Evolutionary conservation across 345 rosid genomes (phyloP).

Genomic region (Linum trigynum): DNA sequence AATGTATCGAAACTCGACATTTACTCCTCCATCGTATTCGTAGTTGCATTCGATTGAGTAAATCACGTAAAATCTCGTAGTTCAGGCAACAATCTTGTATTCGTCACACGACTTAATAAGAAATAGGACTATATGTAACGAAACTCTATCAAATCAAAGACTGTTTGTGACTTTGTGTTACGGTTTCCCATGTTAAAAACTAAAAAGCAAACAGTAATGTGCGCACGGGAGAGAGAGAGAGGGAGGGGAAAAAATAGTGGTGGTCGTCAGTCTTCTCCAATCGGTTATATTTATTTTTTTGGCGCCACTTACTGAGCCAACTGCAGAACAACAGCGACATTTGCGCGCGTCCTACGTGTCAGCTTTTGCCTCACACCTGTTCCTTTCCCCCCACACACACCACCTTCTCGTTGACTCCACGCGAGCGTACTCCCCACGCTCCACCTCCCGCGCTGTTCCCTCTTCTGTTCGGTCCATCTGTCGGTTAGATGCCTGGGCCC

Average conservation of each 20-base stretch:
- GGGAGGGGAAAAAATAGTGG: no score
- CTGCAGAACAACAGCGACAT: conserved; percentile 54
- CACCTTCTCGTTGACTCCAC: conserved; percentile 21
- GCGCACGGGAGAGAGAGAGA: conserved; percentile 14
- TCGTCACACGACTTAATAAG: no score
- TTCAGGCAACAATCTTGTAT: no score
- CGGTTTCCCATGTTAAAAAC: no score
- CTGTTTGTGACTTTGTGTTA: no score
- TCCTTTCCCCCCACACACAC: conserved; percentile 15
- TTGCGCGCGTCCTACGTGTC: conserved; percentile 94
- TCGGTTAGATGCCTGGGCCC: background rate
- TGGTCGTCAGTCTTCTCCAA: background rate
- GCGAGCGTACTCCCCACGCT: conserved; percentile 15
- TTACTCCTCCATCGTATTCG: no score
- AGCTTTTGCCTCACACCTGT: conserved; percentile 47
- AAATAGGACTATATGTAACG: no score
- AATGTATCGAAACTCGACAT: no score
- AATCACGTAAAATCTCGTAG: no score
- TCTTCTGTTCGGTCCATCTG: background rate
- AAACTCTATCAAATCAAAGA: no score
- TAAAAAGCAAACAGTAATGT: background rate
- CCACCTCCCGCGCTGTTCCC: background rate
- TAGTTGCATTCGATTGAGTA: no score
- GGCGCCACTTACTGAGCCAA: conserved; percentile 2
- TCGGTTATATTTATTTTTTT: no score